Conservation (phyloP, 371 early-diverging fungal species). For the Mortierella sp. region DNA sequence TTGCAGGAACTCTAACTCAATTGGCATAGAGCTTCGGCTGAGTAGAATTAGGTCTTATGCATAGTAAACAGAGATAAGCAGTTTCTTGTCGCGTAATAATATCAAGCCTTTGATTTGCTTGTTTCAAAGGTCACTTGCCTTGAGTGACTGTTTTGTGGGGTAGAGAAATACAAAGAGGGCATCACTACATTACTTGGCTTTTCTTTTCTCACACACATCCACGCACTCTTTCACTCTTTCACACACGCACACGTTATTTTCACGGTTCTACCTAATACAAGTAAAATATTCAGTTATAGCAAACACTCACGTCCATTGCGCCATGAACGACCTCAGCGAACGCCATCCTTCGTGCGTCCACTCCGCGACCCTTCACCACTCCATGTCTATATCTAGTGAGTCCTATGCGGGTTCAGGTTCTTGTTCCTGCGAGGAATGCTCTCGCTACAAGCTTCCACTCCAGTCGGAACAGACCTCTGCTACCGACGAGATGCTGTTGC, state of each 20-base stretch:
- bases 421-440: slow-evolving; percentile 50
- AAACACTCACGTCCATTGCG: neutral
- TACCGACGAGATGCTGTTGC: slow-evolving; percentile 2
- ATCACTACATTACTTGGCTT: neutral
- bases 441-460: slow-evolving; percentile 30
- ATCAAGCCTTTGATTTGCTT: neutral
- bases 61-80: neutral
- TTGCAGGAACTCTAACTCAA: slow-evolving; percentile 10
- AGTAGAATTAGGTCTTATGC: too few species aligned
- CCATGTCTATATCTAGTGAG: slow-evolving; percentile 16
- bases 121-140: neutral
- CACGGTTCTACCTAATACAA: neutral
- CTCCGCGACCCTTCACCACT: slow-evolving; percentile 23
- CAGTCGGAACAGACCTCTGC: slow-evolving; percentile 21
- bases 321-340: slow-evolving; percentile 27
- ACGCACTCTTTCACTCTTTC: too few species aligned
- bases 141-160: slow-evolving; percentile 13
- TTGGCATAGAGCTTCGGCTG: neutral
- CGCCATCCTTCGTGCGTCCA: slow-evolving; percentile 37
- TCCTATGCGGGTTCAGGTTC: neutral
- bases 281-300: neutral
- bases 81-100: neutral
- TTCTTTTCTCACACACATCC: neutral
- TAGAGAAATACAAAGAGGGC: neutral
- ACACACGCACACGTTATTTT: too few species aligned